These are phyloP conservation scores for Phytomonas sp. DNA, from an alignment of 208 protist species.

Conservation along the genomic window DNA sequence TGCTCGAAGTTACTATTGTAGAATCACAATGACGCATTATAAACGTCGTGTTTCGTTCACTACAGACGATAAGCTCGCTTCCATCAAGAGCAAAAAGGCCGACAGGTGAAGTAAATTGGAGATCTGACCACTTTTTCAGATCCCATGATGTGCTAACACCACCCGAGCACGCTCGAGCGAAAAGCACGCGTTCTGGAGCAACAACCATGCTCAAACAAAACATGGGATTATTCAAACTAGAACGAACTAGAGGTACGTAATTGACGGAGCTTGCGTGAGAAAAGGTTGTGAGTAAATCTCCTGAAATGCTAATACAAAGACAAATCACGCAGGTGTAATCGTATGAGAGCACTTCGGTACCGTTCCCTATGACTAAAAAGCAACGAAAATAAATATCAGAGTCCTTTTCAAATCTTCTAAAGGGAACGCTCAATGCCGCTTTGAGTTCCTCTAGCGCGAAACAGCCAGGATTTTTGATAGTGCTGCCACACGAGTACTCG, in stretches of 20 bases:
- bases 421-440: conserved; percentile 7
- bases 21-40: neutral
- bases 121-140: conserved; percentile 16
- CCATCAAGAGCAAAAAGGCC: conserved; percentile 11
- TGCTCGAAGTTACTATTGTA: neutral
- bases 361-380: conserved; percentile 42
- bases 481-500: conserved; percentile 24
- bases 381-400: conserved; percentile 20
- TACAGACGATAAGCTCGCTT: conserved; percentile 15
- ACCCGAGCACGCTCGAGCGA: conserved; percentile 31
- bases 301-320: conserved; percentile 24
- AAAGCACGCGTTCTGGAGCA: neutral
- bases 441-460: neutral
- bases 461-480: neutral
- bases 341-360: conserved; percentile 63
- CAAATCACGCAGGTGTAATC: conserved; percentile 62
- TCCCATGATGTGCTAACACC: conserved; percentile 47
- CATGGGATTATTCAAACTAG: conserved; percentile 25
- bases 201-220: conserved; percentile 14
- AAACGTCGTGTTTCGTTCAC: conserved; percentile 13
- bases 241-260: conserved; percentile 55
- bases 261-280: conserved; percentile 37
- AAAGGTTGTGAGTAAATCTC: conserved; percentile 13
- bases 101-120: conserved; percentile 13
- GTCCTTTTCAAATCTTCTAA: conserved; percentile 6